Percentiles rank a stretch among this genome's conserved stretches.
Conservation (phyloP, 805 yeast genomes). For the Metschnikowia drakensbergensis region DNA sequence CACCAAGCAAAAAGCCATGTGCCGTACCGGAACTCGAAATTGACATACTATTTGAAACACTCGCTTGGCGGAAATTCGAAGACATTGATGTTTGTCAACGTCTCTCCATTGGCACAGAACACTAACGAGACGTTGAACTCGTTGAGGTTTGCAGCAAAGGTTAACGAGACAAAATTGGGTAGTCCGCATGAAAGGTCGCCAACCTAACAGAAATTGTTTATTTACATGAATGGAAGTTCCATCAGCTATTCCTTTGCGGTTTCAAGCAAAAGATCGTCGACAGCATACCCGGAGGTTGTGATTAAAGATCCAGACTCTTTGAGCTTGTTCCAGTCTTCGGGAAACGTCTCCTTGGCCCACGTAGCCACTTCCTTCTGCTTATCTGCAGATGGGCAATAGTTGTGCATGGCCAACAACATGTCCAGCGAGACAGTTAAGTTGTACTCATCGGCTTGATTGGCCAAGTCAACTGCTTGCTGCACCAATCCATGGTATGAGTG, state of each 20-base stretch:
- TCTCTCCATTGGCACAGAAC: conserved; percentile 63
- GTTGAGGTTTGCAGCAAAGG: conserved; percentile 83
- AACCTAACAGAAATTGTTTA: not conserved
- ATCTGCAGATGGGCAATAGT: conserved; percentile 34
- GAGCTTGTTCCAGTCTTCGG: conserved; percentile 27
- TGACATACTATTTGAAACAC: conserved; percentile 80
- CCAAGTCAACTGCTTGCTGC: conserved; percentile 51
- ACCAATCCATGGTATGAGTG: conserved; percentile 64
- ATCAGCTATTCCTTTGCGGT: not conserved
- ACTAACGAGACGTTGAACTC: conserved; percentile 79
- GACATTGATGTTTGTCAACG: conserved; percentile 88
- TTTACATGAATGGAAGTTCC: not conserved
- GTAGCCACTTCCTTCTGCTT: conserved; percentile 28
- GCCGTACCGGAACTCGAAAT: conserved; percentile 66
- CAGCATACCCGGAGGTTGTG: conserved; percentile 28
- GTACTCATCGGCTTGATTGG: conserved; percentile 45
- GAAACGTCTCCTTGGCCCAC: conserved; percentile 33
- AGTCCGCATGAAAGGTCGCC: not conserved
- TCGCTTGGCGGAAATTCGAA: conserved; percentile 84
- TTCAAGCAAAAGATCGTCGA: conserved; percentile 27
- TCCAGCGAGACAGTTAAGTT: conserved; percentile 43
- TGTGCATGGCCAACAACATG: conserved; percentile 45
- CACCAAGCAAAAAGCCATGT: conserved; percentile 42
- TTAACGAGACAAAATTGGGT: conserved; percentile 46
- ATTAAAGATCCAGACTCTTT: conserved; percentile 23